phyloP scores from a whole-genome alignment of 306 rosid genomes.

The Pyrus pyrifolia region DNA sequence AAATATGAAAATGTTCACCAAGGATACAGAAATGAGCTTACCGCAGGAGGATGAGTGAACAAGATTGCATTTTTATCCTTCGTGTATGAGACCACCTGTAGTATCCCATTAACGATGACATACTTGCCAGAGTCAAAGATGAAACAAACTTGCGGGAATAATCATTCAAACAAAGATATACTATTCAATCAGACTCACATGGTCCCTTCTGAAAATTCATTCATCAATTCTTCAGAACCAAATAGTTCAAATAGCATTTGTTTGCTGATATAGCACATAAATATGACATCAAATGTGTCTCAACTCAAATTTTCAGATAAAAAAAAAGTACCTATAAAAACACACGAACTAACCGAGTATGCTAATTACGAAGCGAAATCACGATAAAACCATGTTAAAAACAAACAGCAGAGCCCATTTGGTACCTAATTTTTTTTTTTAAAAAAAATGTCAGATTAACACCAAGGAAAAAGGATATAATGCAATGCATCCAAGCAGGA shows the following conservation, averaged over 20 bases:
- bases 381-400: neutral
- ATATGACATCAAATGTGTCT: neutral
- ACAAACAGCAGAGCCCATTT: neutral
- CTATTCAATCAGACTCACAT: neutral
- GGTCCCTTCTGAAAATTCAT: neutral
- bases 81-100: slow-evolving; percentile 7
- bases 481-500: slow-evolving; percentile 9
- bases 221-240: neutral
- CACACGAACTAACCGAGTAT: neutral
- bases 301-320: neutral
- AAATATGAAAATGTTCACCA: neutral
- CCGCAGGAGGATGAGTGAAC: slow-evolving; percentile 14
- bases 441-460: neutral
- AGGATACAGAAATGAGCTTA: neutral
- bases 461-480: slow-evolving; percentile 3
- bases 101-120: slow-evolving; percentile 6
- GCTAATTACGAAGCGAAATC: neutral
- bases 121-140: slow-evolving; percentile 17
- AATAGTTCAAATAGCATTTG: neutral
- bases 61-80: slow-evolving; percentile 13
- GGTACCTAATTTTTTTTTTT: neutral
- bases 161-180: neutral
- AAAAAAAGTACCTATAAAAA: neutral
- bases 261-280: neutral
- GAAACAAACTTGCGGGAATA: neutral